Evolutionary conservation across 805 yeast genomes (phyloP).

Genomic region (Metschnikowia bowlesiae): DNA sequence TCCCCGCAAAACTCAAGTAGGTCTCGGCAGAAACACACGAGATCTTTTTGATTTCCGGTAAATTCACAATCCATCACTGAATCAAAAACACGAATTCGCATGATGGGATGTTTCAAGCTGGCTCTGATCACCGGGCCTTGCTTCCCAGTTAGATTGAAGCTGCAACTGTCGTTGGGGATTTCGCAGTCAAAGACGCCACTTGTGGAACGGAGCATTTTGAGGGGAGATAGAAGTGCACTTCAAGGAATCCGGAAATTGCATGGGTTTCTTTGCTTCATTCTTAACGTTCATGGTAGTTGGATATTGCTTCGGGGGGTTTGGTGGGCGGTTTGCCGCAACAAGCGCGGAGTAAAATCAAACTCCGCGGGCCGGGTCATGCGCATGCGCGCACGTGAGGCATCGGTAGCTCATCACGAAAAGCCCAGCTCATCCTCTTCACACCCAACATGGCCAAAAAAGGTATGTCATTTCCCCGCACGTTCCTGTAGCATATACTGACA

Average conservation of each 20-base stretch:
- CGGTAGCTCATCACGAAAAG: slow-evolving; percentile 1
- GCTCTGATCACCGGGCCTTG: neutral
- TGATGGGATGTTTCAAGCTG: neutral
- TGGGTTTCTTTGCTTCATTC: neutral
- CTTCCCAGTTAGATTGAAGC: neutral
- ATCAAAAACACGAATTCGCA: neutral
- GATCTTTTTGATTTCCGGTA: neutral
- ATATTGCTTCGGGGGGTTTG: neutral
- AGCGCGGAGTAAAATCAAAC: neutral
- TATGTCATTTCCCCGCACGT: slow-evolving; percentile 18
- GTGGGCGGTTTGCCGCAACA: neutral
- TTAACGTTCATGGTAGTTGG: neutral
- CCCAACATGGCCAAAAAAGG: slow-evolving; percentile 36
- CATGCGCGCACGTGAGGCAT: neutral
- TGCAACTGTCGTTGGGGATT: slow-evolving; percentile 9
- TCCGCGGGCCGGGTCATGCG: neutral
- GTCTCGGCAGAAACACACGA: slow-evolving; percentile 1
- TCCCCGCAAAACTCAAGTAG: slow-evolving; percentile 1
- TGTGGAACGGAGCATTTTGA: slow-evolving; percentile 3
- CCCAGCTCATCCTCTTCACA: slow-evolving; percentile 2
- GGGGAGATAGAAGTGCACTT: neutral
- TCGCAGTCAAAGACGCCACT: slow-evolving; percentile 32
- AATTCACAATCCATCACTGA: neutral
- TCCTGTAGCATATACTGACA: slow-evolving; percentile 15
- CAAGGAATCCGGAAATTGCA: neutral